Evolutionary conservation across 2,329 filamentous ascomycete species (phyloP).

Genomic region (Clonostachys rhizophaga): DNA sequence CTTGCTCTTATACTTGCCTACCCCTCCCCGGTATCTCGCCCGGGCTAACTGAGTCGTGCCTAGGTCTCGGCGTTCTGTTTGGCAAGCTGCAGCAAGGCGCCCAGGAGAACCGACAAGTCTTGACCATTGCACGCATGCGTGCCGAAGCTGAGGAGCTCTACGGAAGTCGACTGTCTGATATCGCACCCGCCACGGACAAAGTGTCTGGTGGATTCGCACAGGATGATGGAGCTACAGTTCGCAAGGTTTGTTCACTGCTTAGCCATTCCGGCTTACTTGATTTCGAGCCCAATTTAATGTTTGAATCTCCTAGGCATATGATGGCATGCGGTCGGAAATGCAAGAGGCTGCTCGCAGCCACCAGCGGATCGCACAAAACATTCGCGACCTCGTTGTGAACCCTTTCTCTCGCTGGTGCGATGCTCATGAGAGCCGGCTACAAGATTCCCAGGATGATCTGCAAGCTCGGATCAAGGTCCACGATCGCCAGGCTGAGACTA

Average conservation of each 20-base stretch:
- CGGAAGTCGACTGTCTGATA: slow-evolving; percentile 73
- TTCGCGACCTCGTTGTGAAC: slow-evolving; percentile 89
- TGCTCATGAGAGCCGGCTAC: slow-evolving; percentile 83
- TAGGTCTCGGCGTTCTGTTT: slow-evolving; percentile 87
- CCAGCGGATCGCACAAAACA: slow-evolving; percentile 93
- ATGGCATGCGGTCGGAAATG: slow-evolving; percentile 91
- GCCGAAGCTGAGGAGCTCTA: slow-evolving; percentile 94
- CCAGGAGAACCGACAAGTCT: slow-evolving; percentile 88
- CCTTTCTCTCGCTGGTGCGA: slow-evolving; percentile 97
- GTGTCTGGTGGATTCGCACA: slow-evolving; percentile 77
- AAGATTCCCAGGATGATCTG: slow-evolving; percentile 92
- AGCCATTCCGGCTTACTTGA: not conserved
- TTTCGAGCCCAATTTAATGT: slow-evolving; percentile 8
- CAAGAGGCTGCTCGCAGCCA: slow-evolving; percentile 84
- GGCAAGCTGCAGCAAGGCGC: slow-evolving; percentile 95
- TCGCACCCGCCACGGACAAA: slow-evolving; percentile 76
- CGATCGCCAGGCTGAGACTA: slow-evolving; percentile 82
- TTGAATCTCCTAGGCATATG: slow-evolving; percentile 65
- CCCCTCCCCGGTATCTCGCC: no score
- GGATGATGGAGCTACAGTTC: slow-evolving; percentile 93
- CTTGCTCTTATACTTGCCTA: not conserved
- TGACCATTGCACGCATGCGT: slow-evolving; percentile 88
- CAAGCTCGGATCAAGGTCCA: slow-evolving; percentile 88
- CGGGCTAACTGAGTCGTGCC: slow-evolving; percentile 7
- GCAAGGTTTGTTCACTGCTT: slow-evolving; percentile 63